Evolutionary conservation across 1,284 basidiomycete species (phyloP), one percentile per base, ranked within the genome.

Genomic region (Mycena sp.): DNA sequence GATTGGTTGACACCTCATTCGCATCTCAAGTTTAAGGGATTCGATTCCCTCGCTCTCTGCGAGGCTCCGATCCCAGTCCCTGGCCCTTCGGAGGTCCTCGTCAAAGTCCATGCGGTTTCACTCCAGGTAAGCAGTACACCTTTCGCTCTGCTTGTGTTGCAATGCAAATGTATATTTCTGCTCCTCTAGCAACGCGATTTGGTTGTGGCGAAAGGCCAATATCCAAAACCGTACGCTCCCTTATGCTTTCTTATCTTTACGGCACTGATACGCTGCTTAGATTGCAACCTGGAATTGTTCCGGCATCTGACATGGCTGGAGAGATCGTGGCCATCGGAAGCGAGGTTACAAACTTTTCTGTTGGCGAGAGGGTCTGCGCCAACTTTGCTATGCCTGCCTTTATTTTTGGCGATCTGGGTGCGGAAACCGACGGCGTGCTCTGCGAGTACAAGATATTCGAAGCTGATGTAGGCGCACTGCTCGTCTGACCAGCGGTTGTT

Each of bases 301-400:
- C 85, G 1, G 72, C 77, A 59, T 87, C 85, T 2, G 86, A 88
- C 67, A 77, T 79, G 38, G 85, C 87, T 10, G 85, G 86, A 16
- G 82, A 85, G 68, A 76, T 87, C 61, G 74, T 83, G 41, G 77
- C 77, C 16, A 69, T 85, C 28, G 85, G 86, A 11, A 69, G 74
- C 44, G 77, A 76, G 11, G 82, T 83, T 38, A 75, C 69, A 28
- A 68, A 72, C 40, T 85, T 76, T 76, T 75, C 76, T 57, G 67
- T 76, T 25, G 85, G 85, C 21, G 85, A 87, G 66, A 79, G 82
- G 32, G 82, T 87, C 50, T 77, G 75, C 49, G 74, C 75, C 28
- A 78, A 77, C 65, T 79, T 81, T 61, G 50, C 46, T 19, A 69
- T 74, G 11, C 65, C 77, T 4, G 77, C 78, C 17, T 80, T 83